Base-by-base conservation (phyloP, 148 eudicot species). In the Salicornia ramosissima region DNA sequence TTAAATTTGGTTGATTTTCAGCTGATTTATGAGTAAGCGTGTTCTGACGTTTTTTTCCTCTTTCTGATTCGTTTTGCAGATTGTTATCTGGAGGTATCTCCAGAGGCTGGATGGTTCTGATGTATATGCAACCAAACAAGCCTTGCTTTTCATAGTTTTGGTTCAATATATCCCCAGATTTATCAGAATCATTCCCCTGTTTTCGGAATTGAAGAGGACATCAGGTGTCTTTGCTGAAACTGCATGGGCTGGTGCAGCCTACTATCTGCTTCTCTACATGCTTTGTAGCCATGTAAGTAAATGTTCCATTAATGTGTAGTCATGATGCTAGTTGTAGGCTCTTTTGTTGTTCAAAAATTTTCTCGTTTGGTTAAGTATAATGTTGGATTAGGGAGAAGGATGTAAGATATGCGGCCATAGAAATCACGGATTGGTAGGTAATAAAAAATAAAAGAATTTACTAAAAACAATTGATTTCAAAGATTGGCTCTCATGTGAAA, bases 211-310 rank as follows among this genome's bases (percentile, higher is more conserved):
- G 75, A 90, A 87, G 81, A 87, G 96, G 74, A 90, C 96, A 45
- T 76, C 92, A 11, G 96, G 96, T 69, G 96, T 87, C 76, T 84
- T 90, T 81, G 96, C 90, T 74, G 90, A 90, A 80, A 90, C 96
- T 65, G 96, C 96, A 30, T 90, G 96, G 96, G 96, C 92, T 79
- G 96, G 96, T 79, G 96, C 96, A 59, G 96, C 82, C 10, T 86
- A 83, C 71, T 90, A 90, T 80, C 79, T 90, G 75, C 80, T 90
- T 40, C 72, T 90, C 34, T 90, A 90, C 86, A 90, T 90, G 96
- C 92, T 90, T 31, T 89, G 90, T 64, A 90, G 96, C 80, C 96
- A 90, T 80, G 96, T 90, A 86, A 84, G 88, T 58, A 51, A 66
- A 51, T 64, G 22, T 29, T 36, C 33, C 8, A 62, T 18, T 26